These are phyloP conservation scores for Inga laurina DNA, from an alignment of 306 rosid species.

Conservation along the genomic window DNA sequence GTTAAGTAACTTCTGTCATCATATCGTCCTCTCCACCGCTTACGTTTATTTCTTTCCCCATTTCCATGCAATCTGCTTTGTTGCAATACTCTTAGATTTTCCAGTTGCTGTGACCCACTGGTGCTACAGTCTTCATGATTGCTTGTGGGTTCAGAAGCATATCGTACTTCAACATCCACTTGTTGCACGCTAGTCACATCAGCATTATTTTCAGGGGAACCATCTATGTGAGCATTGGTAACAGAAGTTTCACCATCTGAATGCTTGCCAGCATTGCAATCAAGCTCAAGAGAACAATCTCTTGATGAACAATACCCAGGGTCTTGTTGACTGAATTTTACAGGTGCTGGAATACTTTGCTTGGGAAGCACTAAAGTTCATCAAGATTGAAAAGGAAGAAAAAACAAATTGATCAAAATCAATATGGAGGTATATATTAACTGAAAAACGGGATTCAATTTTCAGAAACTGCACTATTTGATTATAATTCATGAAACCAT, in stretches of 20 bases:
- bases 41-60: slow-evolving; percentile 88
- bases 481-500: not conserved
- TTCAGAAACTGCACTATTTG: slow-evolving; percentile 1
- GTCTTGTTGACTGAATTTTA: slow-evolving; percentile 57
- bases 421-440: slow-evolving; percentile 5
- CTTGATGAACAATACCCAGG: slow-evolving; percentile 59
- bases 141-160: slow-evolving; percentile 56
- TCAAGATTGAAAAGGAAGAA: slow-evolving; percentile 24
- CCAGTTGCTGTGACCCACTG: slow-evolving; percentile 72
- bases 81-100: slow-evolving; percentile 56
- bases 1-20: slow-evolving; percentile 56
- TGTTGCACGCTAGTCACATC: slow-evolving; percentile 70
- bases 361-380: slow-evolving; percentile 51
- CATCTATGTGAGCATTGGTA: slow-evolving; percentile 52
- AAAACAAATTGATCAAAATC: slow-evolving; percentile 25
- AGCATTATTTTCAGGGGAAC: slow-evolving; percentile 80
- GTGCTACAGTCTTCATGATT: slow-evolving; percentile 93
- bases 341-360: slow-evolving; percentile 50
- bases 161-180: slow-evolving; percentile 70
- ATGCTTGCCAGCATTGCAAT: slow-evolving; percentile 63
- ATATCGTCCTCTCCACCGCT: slow-evolving; percentile 94
- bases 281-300: slow-evolving; percentile 65
- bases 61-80: slow-evolving; percentile 57
- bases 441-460: slow-evolving; percentile 17
- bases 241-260: slow-evolving; percentile 87